A percentile compares a stretch with the other conserved stretches of the same genome.
These are phyloP conservation scores for Cyathus striatus DNA, from an alignment of 768 basidiomycete genomes.

Conservation along the genomic window DNA sequence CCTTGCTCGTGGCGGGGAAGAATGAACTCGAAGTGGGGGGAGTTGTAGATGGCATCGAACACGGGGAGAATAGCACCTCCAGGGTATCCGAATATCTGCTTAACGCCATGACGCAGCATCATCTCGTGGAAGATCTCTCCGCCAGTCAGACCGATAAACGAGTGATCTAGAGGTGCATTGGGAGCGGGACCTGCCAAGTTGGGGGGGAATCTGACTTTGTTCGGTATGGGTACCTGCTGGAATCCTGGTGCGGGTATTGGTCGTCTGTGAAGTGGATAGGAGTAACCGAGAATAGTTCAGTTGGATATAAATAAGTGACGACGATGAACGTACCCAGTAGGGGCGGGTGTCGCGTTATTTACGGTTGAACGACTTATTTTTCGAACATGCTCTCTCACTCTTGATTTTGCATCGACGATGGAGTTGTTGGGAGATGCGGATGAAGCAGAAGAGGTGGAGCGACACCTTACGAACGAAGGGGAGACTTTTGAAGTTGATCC, in stretches of 20 bases:
- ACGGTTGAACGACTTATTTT: conserved; percentile 66
- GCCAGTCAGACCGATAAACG: conserved; percentile 91
- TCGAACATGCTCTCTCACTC: conserved; percentile 74
- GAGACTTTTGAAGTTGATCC: conserved; percentile 14
- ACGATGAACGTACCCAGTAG: conserved; percentile 46
- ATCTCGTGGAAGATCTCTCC: conserved; percentile 99
- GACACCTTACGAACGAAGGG: conserved; percentile 36
- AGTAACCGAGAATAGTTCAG: no score
- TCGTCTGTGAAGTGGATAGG: conserved; percentile 34
- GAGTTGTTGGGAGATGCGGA: no score
- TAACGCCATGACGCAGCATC: conserved; percentile 96
- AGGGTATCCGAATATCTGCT: conserved; percentile 96
- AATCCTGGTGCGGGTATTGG: conserved; percentile 55
- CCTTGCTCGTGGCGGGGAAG: conserved; percentile 97
- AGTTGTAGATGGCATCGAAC: conserved; percentile 98
- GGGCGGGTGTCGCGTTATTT: conserved; percentile 56
- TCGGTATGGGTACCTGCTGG: conserved; percentile 34
- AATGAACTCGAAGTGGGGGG: conserved; percentile 90
- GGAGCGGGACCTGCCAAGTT: conserved; percentile 33
- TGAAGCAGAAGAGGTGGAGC: conserved; percentile 42
- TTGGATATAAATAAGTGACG: no score
- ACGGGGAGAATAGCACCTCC: conserved; percentile 98
- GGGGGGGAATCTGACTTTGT: conserved; percentile 25
- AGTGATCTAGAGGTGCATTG: conserved; percentile 59
- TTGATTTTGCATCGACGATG: conserved; percentile 75